Percentiles rank a stretch among this genome's conserved stretches.
Conservation (phyloP, 179 eudicot species). For the Beta lomatogona region DNA sequence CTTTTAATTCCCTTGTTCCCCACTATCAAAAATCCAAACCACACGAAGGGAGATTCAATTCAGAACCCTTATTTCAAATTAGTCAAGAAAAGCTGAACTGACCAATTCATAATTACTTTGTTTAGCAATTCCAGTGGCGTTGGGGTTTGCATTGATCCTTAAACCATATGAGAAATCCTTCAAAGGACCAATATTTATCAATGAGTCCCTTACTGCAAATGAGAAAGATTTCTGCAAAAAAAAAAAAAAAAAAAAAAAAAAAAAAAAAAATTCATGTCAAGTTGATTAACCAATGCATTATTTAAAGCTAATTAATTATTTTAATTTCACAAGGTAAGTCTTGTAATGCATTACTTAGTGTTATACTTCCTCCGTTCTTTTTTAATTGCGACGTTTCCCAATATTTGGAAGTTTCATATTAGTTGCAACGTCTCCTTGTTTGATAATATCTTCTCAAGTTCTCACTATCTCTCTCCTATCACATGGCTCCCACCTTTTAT, state of each 20-base stretch:
- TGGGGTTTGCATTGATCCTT: constrained; percentile 80
- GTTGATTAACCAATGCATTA: background rate
- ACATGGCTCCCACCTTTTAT: too few species aligned
- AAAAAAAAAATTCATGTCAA: constrained; percentile 5
- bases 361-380: too few species aligned
- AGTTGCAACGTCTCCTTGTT: too few species aligned
- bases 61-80: background rate
- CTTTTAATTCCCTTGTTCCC: background rate
- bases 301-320: background rate
- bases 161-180: constrained; percentile 93
- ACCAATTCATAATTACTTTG: constrained; percentile 99
- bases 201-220: constrained; percentile 91
- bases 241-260: constrained; percentile 12
- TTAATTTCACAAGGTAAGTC: background rate
- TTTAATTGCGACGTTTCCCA: too few species aligned
- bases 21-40: too few species aligned
- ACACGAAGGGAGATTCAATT: background rate
- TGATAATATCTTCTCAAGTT: too few species aligned
- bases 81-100: constrained; percentile 29
- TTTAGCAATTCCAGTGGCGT: constrained; percentile 81
- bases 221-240: constrained; percentile 83
- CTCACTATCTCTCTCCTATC: too few species aligned
- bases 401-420: too few species aligned
- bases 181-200: constrained; percentile 87
- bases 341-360: background rate